Evolutionary conservation across 192 early-diverging fungal species (phyloP).

Genomic region (Geranomyces michiganensis): DNA sequence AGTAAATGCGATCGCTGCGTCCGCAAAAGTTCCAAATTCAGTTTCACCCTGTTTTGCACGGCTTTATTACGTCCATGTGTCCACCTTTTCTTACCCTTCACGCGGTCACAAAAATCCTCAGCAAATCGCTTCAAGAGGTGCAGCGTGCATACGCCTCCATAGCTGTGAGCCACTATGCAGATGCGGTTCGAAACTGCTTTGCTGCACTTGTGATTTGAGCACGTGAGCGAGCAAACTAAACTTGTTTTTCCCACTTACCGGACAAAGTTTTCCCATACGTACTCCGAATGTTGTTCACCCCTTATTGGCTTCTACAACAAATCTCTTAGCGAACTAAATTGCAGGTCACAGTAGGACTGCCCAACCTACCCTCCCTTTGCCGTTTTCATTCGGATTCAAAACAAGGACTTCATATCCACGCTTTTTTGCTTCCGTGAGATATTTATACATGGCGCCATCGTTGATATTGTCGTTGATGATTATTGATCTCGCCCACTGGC

Average conservation of each 20-base stretch:
- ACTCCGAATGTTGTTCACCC: constrained; percentile 12
- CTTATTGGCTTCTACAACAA: background rate
- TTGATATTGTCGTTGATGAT: constrained; percentile 34
- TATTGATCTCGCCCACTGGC: constrained; percentile 28
- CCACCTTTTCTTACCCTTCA: background rate
- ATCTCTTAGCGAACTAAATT: too few species aligned
- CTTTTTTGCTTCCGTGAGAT: constrained; percentile 1
- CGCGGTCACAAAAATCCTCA: constrained; percentile 5
- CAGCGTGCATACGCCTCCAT: constrained; percentile 15
- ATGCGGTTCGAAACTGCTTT: background rate
- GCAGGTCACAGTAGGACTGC: too few species aligned
- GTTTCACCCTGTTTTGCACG: too few species aligned
- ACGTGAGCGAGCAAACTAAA: background rate
- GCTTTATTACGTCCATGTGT: too few species aligned
- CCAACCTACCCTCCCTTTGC: background rate
- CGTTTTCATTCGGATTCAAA: constrained; percentile 21
- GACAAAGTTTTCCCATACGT: constrained; percentile 17
- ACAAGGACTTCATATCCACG: constrained; percentile 11
- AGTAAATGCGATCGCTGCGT: constrained; percentile 17
- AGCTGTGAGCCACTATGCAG: constrained; percentile 22
- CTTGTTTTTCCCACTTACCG: background rate
- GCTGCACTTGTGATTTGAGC: background rate
- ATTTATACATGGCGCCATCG: constrained; percentile 17
- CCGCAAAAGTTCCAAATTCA: background rate
- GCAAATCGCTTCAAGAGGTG: background rate